A percentile compares a stretch with the other conserved stretches of the same genome.
Evolutionary conservation across 73 alveolate species (phyloP).

Genomic region (Halteria grandinella): DNA sequence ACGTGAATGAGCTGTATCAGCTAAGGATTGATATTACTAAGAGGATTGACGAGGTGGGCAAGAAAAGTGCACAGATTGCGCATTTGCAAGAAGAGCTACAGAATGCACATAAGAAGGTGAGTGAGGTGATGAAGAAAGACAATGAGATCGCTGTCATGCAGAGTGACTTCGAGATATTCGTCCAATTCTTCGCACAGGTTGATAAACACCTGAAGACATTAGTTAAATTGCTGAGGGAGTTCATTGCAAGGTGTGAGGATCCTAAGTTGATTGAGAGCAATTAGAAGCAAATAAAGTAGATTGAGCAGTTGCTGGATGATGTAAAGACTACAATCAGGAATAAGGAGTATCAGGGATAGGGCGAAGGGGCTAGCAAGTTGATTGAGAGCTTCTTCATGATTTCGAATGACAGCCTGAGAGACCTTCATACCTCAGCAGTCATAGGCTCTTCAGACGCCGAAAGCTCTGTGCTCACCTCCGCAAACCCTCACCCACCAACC

Average conservation of each 20-base stretch:
- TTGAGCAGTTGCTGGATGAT: slow-evolving; percentile 26
- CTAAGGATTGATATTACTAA: slow-evolving; percentile 30
- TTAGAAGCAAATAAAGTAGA: slow-evolving; percentile 20
- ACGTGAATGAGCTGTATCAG: slow-evolving; percentile 31
- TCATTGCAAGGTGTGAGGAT: slow-evolving; percentile 34
- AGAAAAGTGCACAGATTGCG: too few relatives aligned
- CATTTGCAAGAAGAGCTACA: slow-evolving; percentile 14
- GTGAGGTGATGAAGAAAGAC: slow-evolving; percentile 17
- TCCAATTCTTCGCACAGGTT: slow-evolving; percentile 27
- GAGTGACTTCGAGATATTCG: slow-evolving; percentile 19
- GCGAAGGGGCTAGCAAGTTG: slow-evolving; percentile 26
- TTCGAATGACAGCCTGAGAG: slow-evolving; percentile 34
- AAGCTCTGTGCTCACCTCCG: background rate
- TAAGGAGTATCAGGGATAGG: slow-evolving; percentile 22
- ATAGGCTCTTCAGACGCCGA: slow-evolving; percentile 33
- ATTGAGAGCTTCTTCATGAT: slow-evolving; percentile 28
- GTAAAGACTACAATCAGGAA: slow-evolving; percentile 22
- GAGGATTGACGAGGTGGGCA: slow-evolving; percentile 33
- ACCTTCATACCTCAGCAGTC: slow-evolving; percentile 38
- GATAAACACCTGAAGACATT: slow-evolving; percentile 38
- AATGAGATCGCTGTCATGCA: slow-evolving; percentile 17
- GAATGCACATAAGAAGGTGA: background rate
- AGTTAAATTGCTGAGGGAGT: slow-evolving; percentile 29
- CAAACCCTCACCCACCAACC: background rate
- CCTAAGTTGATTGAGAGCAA: slow-evolving; percentile 32